Evolutionary conservation across 371 early-diverging fungal genomes (phyloP).

Genomic region (Syncephalastrum contaminatum): DNA sequence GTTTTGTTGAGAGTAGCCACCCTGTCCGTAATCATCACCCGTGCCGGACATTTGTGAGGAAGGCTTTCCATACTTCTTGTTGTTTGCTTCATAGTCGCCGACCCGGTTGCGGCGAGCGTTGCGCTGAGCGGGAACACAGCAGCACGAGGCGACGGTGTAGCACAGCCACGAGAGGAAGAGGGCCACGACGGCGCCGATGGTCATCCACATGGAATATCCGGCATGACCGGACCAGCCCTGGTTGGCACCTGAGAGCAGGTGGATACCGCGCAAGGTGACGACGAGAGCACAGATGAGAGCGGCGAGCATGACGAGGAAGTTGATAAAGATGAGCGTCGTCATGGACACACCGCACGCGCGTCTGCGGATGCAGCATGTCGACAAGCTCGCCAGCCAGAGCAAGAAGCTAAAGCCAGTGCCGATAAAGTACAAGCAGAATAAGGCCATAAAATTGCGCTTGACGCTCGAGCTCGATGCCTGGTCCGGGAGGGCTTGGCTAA

Average conservation of each 20-base stretch:
- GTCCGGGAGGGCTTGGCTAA: slow-evolving; percentile 11
- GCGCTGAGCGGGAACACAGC: not conserved
- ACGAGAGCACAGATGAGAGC: slow-evolving; percentile 31
- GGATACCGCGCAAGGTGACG: slow-evolving; percentile 22
- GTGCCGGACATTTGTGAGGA: no score
- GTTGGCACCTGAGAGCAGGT: slow-evolving; percentile 10
- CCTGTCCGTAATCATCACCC: no score
- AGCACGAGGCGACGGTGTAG: not conserved
- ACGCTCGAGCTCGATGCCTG: slow-evolving; percentile 10
- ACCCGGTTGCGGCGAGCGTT: no score
- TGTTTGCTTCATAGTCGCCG: no score
- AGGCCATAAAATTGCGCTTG: slow-evolving; percentile 22
- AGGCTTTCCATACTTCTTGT: no score
- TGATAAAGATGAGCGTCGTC: slow-evolving; percentile 22
- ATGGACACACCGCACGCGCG: slow-evolving; percentile 23
- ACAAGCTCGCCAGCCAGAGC: slow-evolving; percentile 30
- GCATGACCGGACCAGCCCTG: slow-evolving; percentile 24
- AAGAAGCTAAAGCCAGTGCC: slow-evolving; percentile 30
- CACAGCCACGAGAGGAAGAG: slow-evolving; percentile 1
- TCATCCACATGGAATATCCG: slow-evolving; percentile 33
- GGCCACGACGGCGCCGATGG: slow-evolving; percentile 22
- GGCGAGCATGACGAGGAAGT: slow-evolving; percentile 27
- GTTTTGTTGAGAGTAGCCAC: no score
- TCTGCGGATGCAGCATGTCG: slow-evolving; percentile 24
- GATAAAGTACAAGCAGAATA: slow-evolving; percentile 22